Base-by-base conservation (phyloP, 805 yeast species). In the Maudiozyma saulgeensis region DNA sequence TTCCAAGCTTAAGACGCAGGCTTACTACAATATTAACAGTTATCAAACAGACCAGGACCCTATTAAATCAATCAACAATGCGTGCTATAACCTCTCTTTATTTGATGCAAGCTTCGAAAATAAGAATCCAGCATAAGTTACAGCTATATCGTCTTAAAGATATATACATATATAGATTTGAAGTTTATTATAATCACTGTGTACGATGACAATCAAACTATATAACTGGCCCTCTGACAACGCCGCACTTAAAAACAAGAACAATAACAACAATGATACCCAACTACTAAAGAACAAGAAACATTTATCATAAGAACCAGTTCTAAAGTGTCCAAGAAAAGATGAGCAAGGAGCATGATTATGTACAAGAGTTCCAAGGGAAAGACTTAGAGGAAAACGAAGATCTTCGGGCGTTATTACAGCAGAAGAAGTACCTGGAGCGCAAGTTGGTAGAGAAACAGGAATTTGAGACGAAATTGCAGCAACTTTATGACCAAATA, bases 91-190 rank as follows among this genome's bases (percentile, higher is more conserved):
- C 43, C 44, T 65, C 41, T 52, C 65, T 31, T 48, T 64, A 16
- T 64, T 65, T 35, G 58, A 61, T 51, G 64, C 67, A 6, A 53
- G 56, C 16, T 54, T 56, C 26, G 66, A 63, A 38, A 62, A 55
- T 25, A 59, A 58, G 43, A 64, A 65, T 46, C 67, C 67, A 5
- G 53, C 55, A 18, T 63, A 47, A 35, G 23, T n/a, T n/a, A n/a
- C 18, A 15, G 18, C 8, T 35, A 4, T 35, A 35, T 35, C 5
- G 18, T 15, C 12, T 13, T 15, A 4, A 28, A 11, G 32, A 9
- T 28, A 28, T 28, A 28, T 28, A 28, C 6, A 28, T 11, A 28
- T 28, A 28, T 8, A 28, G 9, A 28, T 28, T 6, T 28, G 32
- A 28, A 28, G 12, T 8, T 9, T 26, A 26, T 28, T 28, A 28